phyloP scores from a whole-genome alignment of 805 yeast genomes.

The Wickerhamomyces bovis region DNA sequence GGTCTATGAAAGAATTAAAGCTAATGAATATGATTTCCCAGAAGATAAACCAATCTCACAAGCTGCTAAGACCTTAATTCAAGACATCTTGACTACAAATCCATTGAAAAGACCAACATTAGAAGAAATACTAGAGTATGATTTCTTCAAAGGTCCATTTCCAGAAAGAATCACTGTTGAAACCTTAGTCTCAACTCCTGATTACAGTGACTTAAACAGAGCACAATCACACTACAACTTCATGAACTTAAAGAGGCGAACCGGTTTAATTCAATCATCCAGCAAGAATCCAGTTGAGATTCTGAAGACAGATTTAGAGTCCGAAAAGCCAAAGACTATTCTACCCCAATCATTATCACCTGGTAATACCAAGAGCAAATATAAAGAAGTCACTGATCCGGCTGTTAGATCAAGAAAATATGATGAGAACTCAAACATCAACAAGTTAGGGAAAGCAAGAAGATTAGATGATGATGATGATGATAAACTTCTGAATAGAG shows the following conservation, averaged over 20 bases:
- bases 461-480: constrained; percentile 33
- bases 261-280: constrained; percentile 49
- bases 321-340: constrained; percentile 60
- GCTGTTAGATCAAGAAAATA: constrained; percentile 18
- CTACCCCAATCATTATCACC: constrained; percentile 91
- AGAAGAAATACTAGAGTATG: constrained; percentile 70
- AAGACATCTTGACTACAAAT: constrained; percentile 65
- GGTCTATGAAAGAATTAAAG: constrained; percentile 87
- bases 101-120: constrained; percentile 80
- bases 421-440: constrained; percentile 27
- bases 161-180: constrained; percentile 63
- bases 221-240: constrained; percentile 65
- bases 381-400: constrained; percentile 48
- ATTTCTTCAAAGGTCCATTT: constrained; percentile 84
- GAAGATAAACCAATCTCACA: constrained; percentile 54
- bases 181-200: constrained; percentile 60
- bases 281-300: constrained; percentile 62
- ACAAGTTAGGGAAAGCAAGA: constrained; percentile 29
- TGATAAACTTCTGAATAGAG: constrained; percentile 11
- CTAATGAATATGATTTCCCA: constrained; percentile 77
- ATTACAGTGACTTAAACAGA: constrained; percentile 44
- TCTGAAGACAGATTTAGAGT: constrained; percentile 59
- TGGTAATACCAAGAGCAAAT: constrained; percentile 82
- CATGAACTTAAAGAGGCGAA: constrained; percentile 53
- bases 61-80: constrained; percentile 69